Evolutionary conservation across 2,329 filamentous ascomycete species (phyloP).

Genomic region (Epichloe uncinata): DNA sequence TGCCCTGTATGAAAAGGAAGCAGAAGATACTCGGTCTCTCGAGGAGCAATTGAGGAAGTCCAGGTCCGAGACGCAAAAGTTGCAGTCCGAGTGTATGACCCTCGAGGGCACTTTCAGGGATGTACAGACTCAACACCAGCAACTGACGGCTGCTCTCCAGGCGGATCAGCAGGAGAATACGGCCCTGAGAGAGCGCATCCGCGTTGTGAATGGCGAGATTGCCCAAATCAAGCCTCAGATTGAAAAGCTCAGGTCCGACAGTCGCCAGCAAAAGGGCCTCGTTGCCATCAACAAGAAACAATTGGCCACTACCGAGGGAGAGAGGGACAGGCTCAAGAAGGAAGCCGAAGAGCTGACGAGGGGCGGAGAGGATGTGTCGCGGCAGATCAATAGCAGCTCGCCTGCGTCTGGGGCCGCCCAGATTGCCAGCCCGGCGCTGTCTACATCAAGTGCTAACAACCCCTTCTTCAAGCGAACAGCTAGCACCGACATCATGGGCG

Average conservation of each 20-base stretch:
- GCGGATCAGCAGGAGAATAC: slow-evolving; percentile 82
- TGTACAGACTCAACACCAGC: slow-evolving; percentile 68
- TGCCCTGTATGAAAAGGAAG: slow-evolving; percentile 84
- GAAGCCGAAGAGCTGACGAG: slow-evolving; percentile 60
- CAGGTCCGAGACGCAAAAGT: slow-evolving; percentile 67
- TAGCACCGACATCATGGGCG: slow-evolving; percentile 45
- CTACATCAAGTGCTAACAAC: slow-evolving; percentile 67
- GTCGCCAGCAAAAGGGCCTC: slow-evolving; percentile 87
- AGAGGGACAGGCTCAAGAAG: slow-evolving; percentile 73
- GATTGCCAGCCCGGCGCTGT: slow-evolving; percentile 57
- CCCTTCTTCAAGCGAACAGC: slow-evolving; percentile 76
- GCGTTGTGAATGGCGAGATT: slow-evolving; percentile 69
- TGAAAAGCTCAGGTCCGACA: slow-evolving; percentile 85
- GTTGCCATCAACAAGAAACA: slow-evolving; percentile 99
- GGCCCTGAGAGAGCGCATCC: slow-evolving; percentile 75
- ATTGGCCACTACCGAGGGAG: slow-evolving; percentile 73
- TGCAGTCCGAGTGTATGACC: slow-evolving; percentile 72
- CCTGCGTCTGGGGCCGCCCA: slow-evolving; percentile 31
- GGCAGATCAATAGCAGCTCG: slow-evolving; percentile 39
- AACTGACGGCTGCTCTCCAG: slow-evolving; percentile 60
- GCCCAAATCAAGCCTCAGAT: slow-evolving; percentile 76
- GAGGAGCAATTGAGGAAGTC: slow-evolving; percentile 71
- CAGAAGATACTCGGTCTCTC: slow-evolving; percentile 68
- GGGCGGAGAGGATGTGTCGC: slow-evolving; percentile 45
- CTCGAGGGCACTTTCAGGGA: slow-evolving; percentile 73